Conservation (phyloP, 139 green algal species). For the Trebouxia sp. region DNA sequence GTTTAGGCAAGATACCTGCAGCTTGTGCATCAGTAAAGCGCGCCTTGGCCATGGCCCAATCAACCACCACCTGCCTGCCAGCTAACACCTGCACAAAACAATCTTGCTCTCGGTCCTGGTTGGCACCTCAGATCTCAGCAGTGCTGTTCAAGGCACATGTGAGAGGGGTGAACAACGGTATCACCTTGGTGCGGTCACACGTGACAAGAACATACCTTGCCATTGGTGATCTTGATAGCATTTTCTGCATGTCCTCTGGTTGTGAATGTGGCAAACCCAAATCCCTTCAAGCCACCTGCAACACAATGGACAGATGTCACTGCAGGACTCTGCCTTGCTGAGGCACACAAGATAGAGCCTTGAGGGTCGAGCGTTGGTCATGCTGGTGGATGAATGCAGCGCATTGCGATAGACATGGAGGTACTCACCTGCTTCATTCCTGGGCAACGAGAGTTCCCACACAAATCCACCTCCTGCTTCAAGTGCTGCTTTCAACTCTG, state of each 20-base stretch:
- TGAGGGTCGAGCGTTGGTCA: no score
- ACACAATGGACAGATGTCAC: neutral
- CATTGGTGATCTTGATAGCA: conserved; percentile 83
- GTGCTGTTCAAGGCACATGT: no score
- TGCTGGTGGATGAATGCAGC: no score
- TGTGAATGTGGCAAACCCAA: conserved; percentile 90
- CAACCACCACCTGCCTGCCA: conserved; percentile 77
- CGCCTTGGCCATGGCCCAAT: conserved; percentile 89
- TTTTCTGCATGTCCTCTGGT: conserved; percentile 67
- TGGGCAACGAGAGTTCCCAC: conserved; percentile 35
- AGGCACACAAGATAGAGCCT: no score
- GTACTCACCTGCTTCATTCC: neutral
- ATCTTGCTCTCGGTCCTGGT: neutral
- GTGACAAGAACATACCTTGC: conserved; percentile 53
- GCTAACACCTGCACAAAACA: conserved; percentile 53
- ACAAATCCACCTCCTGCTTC: conserved; percentile 34
- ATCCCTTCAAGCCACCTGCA: conserved; percentile 68
- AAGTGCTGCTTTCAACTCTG: conserved; percentile 2
- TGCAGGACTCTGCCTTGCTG: neutral
- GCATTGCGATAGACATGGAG: no score
- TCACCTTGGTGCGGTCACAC: no score
- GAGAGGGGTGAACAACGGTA: no score
- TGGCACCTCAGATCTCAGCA: no score
- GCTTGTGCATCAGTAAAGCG: conserved; percentile 52
- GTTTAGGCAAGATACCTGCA: no score